Evolutionary conservation across 208 protist species (phyloP).

Genomic region (Leishmania major): DNA sequence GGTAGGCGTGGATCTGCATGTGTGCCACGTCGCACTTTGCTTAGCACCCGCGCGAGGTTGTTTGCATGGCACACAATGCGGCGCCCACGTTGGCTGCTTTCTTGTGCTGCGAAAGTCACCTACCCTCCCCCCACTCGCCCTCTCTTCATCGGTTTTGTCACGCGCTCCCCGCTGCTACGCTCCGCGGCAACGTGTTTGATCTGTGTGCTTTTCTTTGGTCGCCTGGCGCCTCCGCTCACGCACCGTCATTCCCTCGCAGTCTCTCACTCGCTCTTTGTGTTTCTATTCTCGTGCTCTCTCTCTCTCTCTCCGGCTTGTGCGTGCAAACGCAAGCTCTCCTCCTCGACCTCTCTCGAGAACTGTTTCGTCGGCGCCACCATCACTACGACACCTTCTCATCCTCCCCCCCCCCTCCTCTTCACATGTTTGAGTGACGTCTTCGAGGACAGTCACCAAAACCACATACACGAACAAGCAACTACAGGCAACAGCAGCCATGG

Average conservation of each 20-base stretch:
- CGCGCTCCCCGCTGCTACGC: background rate
- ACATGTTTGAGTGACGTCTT: background rate
- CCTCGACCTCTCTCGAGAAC: background rate
- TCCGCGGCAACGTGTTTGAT: background rate
- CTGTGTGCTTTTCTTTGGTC: background rate
- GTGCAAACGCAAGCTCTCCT: background rate
- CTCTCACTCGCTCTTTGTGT: background rate
- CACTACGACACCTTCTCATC: background rate
- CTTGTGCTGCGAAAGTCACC: background rate
- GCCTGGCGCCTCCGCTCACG: background rate
- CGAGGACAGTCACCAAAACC: background rate
- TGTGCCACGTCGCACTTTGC: background rate
- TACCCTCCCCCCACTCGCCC: background rate
- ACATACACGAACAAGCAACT: conserved; percentile 3
- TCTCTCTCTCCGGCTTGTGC: background rate
- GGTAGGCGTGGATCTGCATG: background rate
- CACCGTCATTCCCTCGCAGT: background rate
- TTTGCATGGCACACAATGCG: background rate
- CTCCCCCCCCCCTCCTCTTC: background rate
- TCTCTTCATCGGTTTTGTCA: too few relatives aligned
- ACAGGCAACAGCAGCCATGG: conserved; percentile 15
- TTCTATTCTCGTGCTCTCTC: background rate
- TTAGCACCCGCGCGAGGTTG: background rate
- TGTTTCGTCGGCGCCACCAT: background rate
- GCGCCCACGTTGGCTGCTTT: background rate